A percentile compares a stretch with the other conserved stretches of the same genome.
These are phyloP conservation scores for Rhizoclosmatium globosum DNA, from an alignment of 192 early-diverging fungal species.

Conservation along the genomic window DNA sequence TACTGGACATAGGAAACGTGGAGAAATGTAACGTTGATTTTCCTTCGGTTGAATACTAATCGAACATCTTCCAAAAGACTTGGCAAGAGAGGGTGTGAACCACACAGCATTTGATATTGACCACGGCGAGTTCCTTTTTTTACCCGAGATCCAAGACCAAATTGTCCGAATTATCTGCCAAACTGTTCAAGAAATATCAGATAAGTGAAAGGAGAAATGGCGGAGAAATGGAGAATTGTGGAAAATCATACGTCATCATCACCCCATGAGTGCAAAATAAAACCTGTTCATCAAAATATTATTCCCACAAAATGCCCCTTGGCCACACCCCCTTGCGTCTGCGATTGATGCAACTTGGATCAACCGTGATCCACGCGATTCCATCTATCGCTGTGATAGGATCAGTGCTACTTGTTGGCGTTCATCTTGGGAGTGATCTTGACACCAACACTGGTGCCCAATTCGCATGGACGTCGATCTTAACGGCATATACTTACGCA, in stretches of 20 bases:
- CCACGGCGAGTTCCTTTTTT: conserved; percentile 44
- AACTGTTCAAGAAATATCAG: too few relatives aligned
- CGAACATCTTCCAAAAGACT: conserved; percentile 4
- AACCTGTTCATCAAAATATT: too few relatives aligned
- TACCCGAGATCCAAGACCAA: neutral
- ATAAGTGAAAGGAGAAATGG: too few relatives aligned
- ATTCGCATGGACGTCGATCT: neutral
- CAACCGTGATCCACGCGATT: neutral
- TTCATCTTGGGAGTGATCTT: neutral
- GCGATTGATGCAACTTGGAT: neutral
- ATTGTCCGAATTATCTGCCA: neutral
- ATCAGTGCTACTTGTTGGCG: neutral
- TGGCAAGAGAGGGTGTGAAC: conserved; percentile 22
- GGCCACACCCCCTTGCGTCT: neutral
- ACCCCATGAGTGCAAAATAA: too few relatives aligned
- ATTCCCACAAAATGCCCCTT: neutral
- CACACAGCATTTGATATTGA: conserved; percentile 25
- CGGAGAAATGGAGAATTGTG: too few relatives aligned
- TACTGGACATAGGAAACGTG: conserved; percentile 39
- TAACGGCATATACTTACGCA: neutral
- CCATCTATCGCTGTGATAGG: neutral
- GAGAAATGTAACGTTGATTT: conserved; percentile 11
- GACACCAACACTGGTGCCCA: too few relatives aligned
- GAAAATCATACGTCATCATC: too few relatives aligned
- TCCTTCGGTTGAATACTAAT: too few relatives aligned